phyloP scores from a whole-genome alignment of 1,284 basidiomycete species.

The Omphalotus olearius region DNA sequence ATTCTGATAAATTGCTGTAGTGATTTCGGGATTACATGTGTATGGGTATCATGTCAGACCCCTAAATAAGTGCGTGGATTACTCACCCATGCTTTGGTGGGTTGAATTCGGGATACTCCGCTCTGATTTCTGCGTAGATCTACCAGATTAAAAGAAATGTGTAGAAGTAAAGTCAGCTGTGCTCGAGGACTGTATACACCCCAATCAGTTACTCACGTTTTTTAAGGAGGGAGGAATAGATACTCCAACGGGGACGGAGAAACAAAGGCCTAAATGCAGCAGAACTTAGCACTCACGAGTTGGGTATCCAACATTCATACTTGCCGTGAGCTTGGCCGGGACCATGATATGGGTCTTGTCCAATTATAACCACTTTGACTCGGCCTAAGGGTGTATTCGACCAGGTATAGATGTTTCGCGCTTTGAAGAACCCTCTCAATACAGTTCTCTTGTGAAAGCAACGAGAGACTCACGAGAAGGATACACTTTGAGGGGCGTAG shows the following conservation, averaged over 20 bases:
- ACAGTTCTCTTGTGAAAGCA: slow-evolving; percentile 3
- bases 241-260: slow-evolving; percentile 80
- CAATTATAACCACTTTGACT: slow-evolving; percentile 77
- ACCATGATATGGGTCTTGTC: slow-evolving; percentile 76
- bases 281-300: neutral
- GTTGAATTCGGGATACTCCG: slow-evolving; percentile 78
- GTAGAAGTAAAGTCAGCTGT: neutral
- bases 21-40: slow-evolving; percentile 13
- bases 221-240: slow-evolving; percentile 73
- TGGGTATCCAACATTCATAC: slow-evolving; percentile 13
- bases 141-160: slow-evolving; percentile 23
- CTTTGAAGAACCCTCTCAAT: slow-evolving; percentile 30
- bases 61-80: slow-evolving; percentile 4
- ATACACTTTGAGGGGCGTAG: slow-evolving; percentile 47
- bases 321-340: slow-evolving; percentile 69
- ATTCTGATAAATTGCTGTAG: slow-evolving; percentile 72
- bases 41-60: neutral
- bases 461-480: slow-evolving; percentile 50
- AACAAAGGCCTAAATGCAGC: slow-evolving; percentile 61
- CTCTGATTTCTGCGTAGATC: slow-evolving; percentile 88
- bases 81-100: slow-evolving; percentile 83
- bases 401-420: slow-evolving; percentile 78
- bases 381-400: slow-evolving; percentile 74
- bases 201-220: slow-evolving; percentile 49
- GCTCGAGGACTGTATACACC: neutral